phyloP scores from a whole-genome alignment of 2,329 filamentous ascomycete genomes.

The Boeremia exigua region DNA sequence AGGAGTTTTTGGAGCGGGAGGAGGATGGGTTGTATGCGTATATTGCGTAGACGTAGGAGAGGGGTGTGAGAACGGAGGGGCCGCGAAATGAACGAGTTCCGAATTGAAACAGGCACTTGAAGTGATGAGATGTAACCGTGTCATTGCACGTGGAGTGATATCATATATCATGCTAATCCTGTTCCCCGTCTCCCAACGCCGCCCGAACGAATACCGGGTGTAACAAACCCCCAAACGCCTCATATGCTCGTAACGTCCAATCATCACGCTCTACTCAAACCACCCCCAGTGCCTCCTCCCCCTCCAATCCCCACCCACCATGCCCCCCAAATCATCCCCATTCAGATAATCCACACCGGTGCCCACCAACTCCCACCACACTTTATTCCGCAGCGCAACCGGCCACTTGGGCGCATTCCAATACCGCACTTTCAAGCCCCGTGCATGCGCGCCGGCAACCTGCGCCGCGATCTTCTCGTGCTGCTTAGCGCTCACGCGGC shows the following conservation, averaged over 20 bases:
- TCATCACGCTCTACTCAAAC: slow-evolving; percentile 17
- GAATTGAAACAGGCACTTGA: no score
- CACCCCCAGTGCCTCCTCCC: slow-evolving; percentile 33
- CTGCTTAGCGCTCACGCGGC: slow-evolving; percentile 55
- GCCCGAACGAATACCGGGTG: no score
- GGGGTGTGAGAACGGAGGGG: neutral
- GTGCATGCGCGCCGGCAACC: slow-evolving; percentile 57
- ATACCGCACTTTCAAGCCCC: slow-evolving; percentile 63
- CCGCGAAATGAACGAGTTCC: neutral
- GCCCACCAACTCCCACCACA: slow-evolving; percentile 61
- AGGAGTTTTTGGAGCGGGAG: slow-evolving; percentile 48
- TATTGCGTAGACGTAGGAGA: slow-evolving; percentile 54
- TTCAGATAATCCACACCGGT: slow-evolving; percentile 65
- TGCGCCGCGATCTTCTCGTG: slow-evolving; percentile 57
- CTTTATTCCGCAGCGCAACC: slow-evolving; percentile 57
- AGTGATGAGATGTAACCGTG: neutral
- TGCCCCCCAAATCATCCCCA: slow-evolving; percentile 62
- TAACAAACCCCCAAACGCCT: no score
- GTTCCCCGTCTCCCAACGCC: no score
- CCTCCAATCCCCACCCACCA: slow-evolving; percentile 57
- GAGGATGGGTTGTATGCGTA: slow-evolving; percentile 53
- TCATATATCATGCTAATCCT: no score
- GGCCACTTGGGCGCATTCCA: slow-evolving; percentile 65
- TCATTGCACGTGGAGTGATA: no score
- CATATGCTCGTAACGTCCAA: no score